phyloP scores from a whole-genome alignment of 2,329 filamentous ascomycete genomes.

The Apiospora hydei region DNA sequence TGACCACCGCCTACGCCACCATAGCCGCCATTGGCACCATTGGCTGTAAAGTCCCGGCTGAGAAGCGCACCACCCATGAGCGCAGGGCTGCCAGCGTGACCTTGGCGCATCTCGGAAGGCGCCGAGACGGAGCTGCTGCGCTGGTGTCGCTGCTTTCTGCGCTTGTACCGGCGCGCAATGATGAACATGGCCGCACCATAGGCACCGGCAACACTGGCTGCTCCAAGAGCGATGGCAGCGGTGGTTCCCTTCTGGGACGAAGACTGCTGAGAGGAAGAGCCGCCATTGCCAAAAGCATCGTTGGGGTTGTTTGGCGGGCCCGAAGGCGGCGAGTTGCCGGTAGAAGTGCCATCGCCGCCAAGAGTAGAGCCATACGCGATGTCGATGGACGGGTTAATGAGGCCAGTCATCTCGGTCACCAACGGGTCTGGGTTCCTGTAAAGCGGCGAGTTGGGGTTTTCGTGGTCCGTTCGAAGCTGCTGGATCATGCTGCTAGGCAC shows the following conservation, averaged over 20 bases:
- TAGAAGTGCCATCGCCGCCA: constrained; percentile 48
- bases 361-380: constrained; percentile 58
- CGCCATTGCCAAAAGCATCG: constrained; percentile 51
- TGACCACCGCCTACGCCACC: constrained; percentile 43
- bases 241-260: constrained; percentile 69
- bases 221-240: constrained; percentile 76
- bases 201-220: constrained; percentile 79
- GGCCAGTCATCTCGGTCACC: constrained; percentile 74
- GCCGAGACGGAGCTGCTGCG: constrained; percentile 76
- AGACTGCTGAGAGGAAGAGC: constrained; percentile 50
- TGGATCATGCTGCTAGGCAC: constrained; percentile 76
- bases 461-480: constrained; percentile 72
- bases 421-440: constrained; percentile 75
- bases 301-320: constrained; percentile 41
- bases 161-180: constrained; percentile 88
- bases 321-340: constrained; percentile 48
- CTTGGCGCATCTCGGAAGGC: constrained; percentile 62
- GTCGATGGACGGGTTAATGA: constrained; percentile 86
- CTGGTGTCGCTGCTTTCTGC: constrained; percentile 79
- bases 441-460: constrained; percentile 73
- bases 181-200: constrained; percentile 96
- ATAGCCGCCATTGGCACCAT: not conserved
- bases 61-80: constrained; percentile 75
- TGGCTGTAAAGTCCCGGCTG: constrained; percentile 59
- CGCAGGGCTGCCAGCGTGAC: constrained; percentile 60